A percentile compares a stretch with the other conserved stretches of the same genome.
These are phyloP conservation scores for Backusella luteola DNA, from an alignment of 192 early-diverging fungal species.

Conservation along the genomic window DNA sequence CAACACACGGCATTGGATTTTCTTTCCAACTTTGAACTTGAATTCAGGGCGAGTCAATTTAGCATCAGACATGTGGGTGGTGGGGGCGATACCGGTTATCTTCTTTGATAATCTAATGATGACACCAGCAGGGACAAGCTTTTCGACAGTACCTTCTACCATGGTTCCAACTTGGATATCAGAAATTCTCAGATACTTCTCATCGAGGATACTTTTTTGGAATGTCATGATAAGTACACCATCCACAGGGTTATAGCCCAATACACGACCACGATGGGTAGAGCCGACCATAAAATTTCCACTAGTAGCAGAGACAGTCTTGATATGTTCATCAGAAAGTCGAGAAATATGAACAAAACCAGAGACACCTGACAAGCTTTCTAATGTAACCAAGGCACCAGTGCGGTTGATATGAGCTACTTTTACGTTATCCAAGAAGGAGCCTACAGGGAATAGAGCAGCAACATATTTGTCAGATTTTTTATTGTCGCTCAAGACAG, in stretches of 20 bases:
- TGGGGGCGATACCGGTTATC: slow-evolving; percentile 72
- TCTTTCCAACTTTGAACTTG: slow-evolving; percentile 73
- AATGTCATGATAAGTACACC: slow-evolving; percentile 72
- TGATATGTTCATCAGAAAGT: slow-evolving; percentile 64
- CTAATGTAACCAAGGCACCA: slow-evolving; percentile 65
- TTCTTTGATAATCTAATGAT: slow-evolving; percentile 53
- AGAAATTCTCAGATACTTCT: slow-evolving; percentile 62
- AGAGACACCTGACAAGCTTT: slow-evolving; percentile 36
- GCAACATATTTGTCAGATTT: slow-evolving; percentile 32
- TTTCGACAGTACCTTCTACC: slow-evolving; percentile 51
- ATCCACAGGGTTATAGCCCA: slow-evolving; percentile 77
- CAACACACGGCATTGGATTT: slow-evolving; percentile 69
- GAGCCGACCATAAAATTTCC: slow-evolving; percentile 67
- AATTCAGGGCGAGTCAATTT: slow-evolving; percentile 66
- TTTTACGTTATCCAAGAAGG: slow-evolving; percentile 58
- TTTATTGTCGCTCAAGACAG: slow-evolving; percentile 8
- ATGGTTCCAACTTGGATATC: slow-evolving; percentile 68
- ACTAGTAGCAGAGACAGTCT: slow-evolving; percentile 46
- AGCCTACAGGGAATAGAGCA: slow-evolving; percentile 64
- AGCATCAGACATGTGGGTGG: slow-evolving; percentile 74
- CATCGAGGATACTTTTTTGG: slow-evolving; percentile 64
- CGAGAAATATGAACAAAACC: slow-evolving; percentile 71
- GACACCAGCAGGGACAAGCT: slow-evolving; percentile 54
- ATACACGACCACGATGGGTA: slow-evolving; percentile 73
- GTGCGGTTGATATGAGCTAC: slow-evolving; percentile 58